Conservation (phyloP, 2,329 filamentous ascomycete species). For the Didymella glomerata region DNA sequence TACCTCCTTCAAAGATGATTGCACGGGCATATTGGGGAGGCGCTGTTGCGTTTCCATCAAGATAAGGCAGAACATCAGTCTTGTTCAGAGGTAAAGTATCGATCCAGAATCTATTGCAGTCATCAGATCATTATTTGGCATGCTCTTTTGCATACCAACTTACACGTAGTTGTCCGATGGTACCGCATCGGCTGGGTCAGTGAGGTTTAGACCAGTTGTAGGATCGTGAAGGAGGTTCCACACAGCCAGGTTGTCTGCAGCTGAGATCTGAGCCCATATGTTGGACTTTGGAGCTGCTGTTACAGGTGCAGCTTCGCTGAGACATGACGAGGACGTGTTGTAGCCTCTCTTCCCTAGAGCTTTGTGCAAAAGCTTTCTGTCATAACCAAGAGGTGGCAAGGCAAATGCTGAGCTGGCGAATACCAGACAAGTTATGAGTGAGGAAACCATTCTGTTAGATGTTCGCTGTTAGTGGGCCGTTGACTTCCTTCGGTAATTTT, state of each 20-base stretch:
- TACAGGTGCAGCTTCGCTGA: conserved; percentile 23
- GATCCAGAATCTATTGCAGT: conserved; percentile 49
- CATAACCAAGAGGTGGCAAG: conserved; percentile 30
- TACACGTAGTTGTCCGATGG: conserved; percentile 57
- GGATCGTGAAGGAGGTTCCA: conserved; percentile 56
- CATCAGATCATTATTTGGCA: neutral
- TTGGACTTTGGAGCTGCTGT: conserved; percentile 52
- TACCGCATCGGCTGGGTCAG: conserved; percentile 48
- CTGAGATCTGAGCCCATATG: conserved; percentile 54
- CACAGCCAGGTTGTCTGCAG: conserved; percentile 55
- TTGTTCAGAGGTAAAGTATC: conserved; percentile 62
- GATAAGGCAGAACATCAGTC: conserved; percentile 55
- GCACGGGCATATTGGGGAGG: conserved; percentile 58
- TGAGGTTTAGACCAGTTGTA: conserved; percentile 57
- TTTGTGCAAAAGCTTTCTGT: conserved; percentile 31
- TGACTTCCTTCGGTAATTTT: neutral
- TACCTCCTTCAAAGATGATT: conserved; percentile 58
- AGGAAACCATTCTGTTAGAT: neutral
- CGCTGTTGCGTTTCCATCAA: conserved; percentile 49
- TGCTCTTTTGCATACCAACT: neutral
- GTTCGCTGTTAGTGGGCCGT: too few species aligned
- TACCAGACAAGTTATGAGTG: neutral
- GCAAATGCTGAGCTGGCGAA: neutral
- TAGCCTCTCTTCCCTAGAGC: conserved; percentile 28
- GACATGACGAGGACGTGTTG: conserved; percentile 26